Base-by-base conservation (phyloP, 345 rosid species). In the Populus pruinosa region DNA sequence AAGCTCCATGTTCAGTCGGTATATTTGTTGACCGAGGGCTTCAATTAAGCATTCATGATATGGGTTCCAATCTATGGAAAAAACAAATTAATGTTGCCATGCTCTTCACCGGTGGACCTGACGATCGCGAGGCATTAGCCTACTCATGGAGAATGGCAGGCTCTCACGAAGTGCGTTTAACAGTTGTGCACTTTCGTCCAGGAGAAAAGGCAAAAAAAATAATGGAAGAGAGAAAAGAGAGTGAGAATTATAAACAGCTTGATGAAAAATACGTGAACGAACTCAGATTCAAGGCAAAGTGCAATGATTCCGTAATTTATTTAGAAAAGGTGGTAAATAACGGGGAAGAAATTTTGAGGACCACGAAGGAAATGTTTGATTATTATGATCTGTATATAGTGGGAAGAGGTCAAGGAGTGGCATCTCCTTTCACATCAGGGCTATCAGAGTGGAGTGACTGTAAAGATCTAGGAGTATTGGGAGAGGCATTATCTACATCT, bases 221-320 rank as follows among this genome's bases (percentile, higher is more conserved):
- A 12, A 53, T 72, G 23, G 79, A 78, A 20, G 39, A 41, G 14
- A 73, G 70, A 23, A 4, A 14, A 2, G 81, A 86, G 53, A 80
- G 76, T 21, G 66, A n/a, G 1, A 23, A 1, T 62, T 1, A 62
- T 21, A 4, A 62, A 50, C 79, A 77, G 35, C 49, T 87, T 0
- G 88, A 87, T n/a, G 83, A 82, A 31, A 82, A 80, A 29, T 79
- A 76, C 25, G 33, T 87, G 2, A 78, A 87, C 33, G 84, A 82
- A 78, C 87, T 88, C 68, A 76, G 56, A 31, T 85, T 83, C 71
- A 79, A 35, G 49, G 62, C 84, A 53, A 82, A 79, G 87, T 55
- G 55, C 23, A 78, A 82, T 7, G 29, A 74, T 18, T 73, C 82
- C 20, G 71, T 87, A 53, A 77, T 44, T 21, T 87, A 77, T 49